Base-by-base conservation (phyloP, 306 rosid species). In the Geum urbanum region DNA sequence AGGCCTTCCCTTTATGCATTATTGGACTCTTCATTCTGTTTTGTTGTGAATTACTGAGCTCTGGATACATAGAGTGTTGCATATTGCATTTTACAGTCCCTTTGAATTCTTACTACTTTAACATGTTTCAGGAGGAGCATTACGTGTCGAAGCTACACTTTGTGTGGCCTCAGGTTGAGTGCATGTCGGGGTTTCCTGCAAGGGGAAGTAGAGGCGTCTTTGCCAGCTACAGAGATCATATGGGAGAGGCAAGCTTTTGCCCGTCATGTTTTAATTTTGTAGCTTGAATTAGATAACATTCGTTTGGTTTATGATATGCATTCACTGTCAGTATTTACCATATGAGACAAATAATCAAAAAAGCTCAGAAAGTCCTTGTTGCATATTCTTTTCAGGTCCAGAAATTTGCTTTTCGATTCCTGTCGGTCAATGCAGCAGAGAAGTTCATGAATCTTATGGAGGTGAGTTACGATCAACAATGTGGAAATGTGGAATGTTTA, bases 141-240 rank as follows among this genome's bases (percentile, higher is more conserved):
- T 84, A 79, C 41, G 88, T 91, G 66, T 88, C 96, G 53, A 91
- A 81, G 81, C 82, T 91, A 80, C 84, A 80, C 72, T 87, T 87
- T 67, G 68, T 90, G 4, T 94, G 97, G 99, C 99, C 97, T 69
- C 96, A 91, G 69, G 89, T 86, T 7, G 83, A 91, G 15, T 91
- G 99, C 66, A 66, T 82, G 60, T 74, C 92, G 48, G 95, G 88
- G 68, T 86, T 77, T 84, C 96, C 97, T 63, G 78, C 89, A 32
- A 82, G 92, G 67, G 95, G 97, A 8, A 83, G 86, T 71, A 84
- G 84, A 86, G 78, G 86, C 5, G 79, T 90, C 50, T 63, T 94
- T 54, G 87, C 72, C 65, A 84, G 91, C 79, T 94, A 85, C 77
- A 79, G 77, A 75, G 96, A 91, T 75, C 72, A 77, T 44, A 11